These are phyloP conservation scores for Physaria fendleri DNA, from an alignment of 345 rosid species.

Conservation along the genomic window DNA sequence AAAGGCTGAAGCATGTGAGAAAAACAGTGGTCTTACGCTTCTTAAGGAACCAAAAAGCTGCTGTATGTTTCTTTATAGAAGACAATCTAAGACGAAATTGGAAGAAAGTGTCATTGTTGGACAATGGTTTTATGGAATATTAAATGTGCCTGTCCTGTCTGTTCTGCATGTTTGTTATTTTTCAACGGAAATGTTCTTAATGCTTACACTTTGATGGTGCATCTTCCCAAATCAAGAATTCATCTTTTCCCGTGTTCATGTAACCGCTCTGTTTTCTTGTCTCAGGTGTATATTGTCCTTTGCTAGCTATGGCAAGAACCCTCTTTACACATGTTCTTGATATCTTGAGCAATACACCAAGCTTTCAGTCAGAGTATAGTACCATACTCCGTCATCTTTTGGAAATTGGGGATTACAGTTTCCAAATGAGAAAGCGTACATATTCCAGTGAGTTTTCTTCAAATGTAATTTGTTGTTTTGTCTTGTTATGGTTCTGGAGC, in stretches of 20 bases:
- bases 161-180: constrained; percentile 7
- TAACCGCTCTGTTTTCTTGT: constrained; percentile 12
- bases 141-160: not conserved
- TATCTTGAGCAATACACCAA: constrained; percentile 60
- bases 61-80: not conserved
- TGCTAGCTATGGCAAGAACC: constrained; percentile 56
- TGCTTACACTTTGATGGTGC: not conserved
- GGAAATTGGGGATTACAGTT: constrained; percentile 54
- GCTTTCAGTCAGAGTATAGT: constrained; percentile 86
- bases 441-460: constrained; percentile 54
- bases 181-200: constrained; percentile 1
- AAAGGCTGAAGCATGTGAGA: constrained; percentile 52
- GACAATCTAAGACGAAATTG: constrained; percentile 14
- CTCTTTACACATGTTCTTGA: constrained; percentile 70
- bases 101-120: constrained; percentile 9
- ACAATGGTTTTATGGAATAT: not conserved
- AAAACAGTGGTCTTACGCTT: constrained; percentile 45
- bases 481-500: constrained; percentile 5
- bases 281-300: constrained; percentile 53
- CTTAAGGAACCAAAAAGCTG: constrained; percentile 16
- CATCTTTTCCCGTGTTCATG: not conserved
- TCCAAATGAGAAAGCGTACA: constrained; percentile 66
- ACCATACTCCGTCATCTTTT: constrained; percentile 69
- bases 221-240: constrained; percentile 6
- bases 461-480: not conserved